phyloP scores from a whole-genome alignment of 1,139 yeast genomes.

The Petasospora rhodanensis region DNA sequence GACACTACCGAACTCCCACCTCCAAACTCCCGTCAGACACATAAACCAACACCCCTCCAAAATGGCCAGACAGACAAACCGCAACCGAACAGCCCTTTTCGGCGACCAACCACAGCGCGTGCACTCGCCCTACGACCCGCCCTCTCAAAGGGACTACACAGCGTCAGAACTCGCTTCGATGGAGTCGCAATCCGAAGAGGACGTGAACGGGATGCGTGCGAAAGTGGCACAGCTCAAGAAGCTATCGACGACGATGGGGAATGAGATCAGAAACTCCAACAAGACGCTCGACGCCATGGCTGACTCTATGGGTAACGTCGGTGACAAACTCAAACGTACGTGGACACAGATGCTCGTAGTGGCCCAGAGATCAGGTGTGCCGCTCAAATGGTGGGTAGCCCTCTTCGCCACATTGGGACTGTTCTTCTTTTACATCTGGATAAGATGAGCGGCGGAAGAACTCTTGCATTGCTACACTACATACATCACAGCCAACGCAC shows the following conservation, averaged over 20 bases:
- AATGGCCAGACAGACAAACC: conserved; percentile 10
- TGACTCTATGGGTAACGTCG: conserved; percentile 41
- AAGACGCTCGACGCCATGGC: conserved; percentile 55
- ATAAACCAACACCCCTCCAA: too few relatives aligned
- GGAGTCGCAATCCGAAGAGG: conserved; percentile 83
- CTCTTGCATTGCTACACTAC: too few relatives aligned
- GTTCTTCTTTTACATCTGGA: conserved; percentile 83
- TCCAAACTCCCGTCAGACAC: too few relatives aligned
- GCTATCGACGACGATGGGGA: conserved; percentile 60
- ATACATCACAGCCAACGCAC: too few relatives aligned
- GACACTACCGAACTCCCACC: too few relatives aligned
- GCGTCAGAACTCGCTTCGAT: conserved; percentile 62
- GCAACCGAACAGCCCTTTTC: conserved; percentile 40
- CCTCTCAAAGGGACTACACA: conserved; percentile 41
- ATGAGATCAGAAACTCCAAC: conserved; percentile 74
- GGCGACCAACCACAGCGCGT: conserved; percentile 38
- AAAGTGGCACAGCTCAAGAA: conserved; percentile 70
- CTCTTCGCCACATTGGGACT: conserved; percentile 52
- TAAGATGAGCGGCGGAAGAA: conserved; percentile 4
- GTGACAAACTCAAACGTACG: conserved; percentile 55
- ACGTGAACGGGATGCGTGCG: conserved; percentile 62
- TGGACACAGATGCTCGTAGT: conserved; percentile 71
- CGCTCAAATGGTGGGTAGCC: conserved; percentile 79
- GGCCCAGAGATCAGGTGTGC: conserved; percentile 79
- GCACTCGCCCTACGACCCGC: conserved; percentile 47